Evolutionary conservation across 2,329 filamentous ascomycete genomes (phyloP), one percentile per base, ranked within the genome.

Genomic region (Hymenoscyphus fraxineus): DNA sequence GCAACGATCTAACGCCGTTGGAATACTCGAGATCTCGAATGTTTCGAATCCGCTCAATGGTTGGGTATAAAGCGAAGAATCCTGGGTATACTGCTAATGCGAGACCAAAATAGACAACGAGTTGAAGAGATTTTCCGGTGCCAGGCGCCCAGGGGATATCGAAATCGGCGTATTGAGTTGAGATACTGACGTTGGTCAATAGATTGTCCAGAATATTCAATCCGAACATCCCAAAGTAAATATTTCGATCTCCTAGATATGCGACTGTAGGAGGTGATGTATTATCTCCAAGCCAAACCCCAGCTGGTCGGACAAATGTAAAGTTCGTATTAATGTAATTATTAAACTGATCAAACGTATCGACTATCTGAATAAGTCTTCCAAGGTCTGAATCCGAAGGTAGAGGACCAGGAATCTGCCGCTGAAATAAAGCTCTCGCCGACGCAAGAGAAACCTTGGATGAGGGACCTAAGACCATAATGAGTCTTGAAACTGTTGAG

Each of bases 1-100:
- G 92, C 9, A 91, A 80, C 0, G 91, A 88, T 13, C 91, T 83
- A 35, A 97, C 92, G 58, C 93, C 93, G 73, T 97, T 97, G 62
- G 91, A 96, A 77, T 96, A 97, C 76, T 97, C 89, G 38, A 97
- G 80, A 16, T 90, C 90, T 60, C 93, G 86, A 31, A 97, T 91
- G 68, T 92, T 90, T 59, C 87, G 81, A 12, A 92, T 80, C 32
- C 92, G 84, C 76, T 97, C 93, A 35, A 90, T 81, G n/a, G 92
- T 96, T 0, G 92, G 91, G 73, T 97, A 97, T 4, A 97, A 80
- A 0, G 91, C 86, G 71, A 97, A 96, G 80, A 97, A 93, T 15
- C 89, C 92, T 0, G 93, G 92, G 71, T 90, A 95, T 1, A 88
- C 87, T 6, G 85, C 83, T 77, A 96, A 87, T 0, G 89, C 91